Base-by-base conservation (phyloP, 768 basidiomycete species). In the Galerina marginata region DNA sequence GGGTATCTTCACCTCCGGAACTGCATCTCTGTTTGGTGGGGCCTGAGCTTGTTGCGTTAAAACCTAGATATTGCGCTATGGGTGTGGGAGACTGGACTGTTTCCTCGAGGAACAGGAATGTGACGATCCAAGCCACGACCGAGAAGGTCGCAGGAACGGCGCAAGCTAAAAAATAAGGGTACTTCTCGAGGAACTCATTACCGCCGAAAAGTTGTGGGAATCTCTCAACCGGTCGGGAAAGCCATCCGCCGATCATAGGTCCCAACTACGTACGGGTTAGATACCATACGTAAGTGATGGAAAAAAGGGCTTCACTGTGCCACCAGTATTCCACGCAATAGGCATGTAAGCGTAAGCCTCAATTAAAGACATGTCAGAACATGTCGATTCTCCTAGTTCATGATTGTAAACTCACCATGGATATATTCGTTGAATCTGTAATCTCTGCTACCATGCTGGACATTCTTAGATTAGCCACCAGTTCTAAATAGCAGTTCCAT, bases 331-430 rank as follows among this genome's bases (percentile, higher is more conserved):
- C 77, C 76, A 78, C 33, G 74, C 73, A 36, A 81, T 74, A 10
- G 90, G 90, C 76, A 87, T 78, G 59, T 81, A 87, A 0, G 87
- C 83, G 69, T 87, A 91, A 7, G 86, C 79, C 78, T 80, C 40
- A 33, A 33, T 20, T 20, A 20, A 33, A 33, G 29, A 33, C 7
- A 7, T 33, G 7, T 33, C 29, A 33, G 29, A 33, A 33, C 29
- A 33, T 33, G 29, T 7, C 7, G 29, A 33, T 33, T 7, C 5
- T 33, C 29, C 29, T 33, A 7, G 29, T 33, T 20, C 20, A 20
- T 33, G 29, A 5, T 5, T 33, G 29, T 33, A 33, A 33, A 33
- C 42, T 42, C 51, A 37, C 23, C 51, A 39, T 25, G 36, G 37
- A 40, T 43, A 45, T 76, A 66, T 90, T 90, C 0, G 87, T 84